Evolutionary conservation across 2,329 filamentous ascomycete species (phyloP).

Genomic region (Didymella segeticola): DNA sequence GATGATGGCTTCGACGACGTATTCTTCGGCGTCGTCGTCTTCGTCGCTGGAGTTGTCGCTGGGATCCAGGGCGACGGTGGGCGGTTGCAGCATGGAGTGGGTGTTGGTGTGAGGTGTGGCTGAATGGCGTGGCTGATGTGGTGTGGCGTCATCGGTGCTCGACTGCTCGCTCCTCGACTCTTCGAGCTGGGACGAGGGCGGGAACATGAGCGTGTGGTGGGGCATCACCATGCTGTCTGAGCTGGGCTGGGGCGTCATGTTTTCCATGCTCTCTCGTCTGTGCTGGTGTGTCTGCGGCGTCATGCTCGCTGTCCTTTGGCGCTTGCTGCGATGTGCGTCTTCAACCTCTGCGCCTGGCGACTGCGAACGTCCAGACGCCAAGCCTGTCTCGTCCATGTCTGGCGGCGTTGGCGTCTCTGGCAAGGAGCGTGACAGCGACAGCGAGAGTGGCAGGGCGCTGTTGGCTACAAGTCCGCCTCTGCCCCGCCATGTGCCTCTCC

Average conservation of each 20-base stretch:
- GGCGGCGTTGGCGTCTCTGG: not conserved
- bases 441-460: conserved; percentile 38
- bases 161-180: not conserved
- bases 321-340: conserved; percentile 12
- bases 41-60: not conserved
- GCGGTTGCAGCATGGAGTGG: not conserved
- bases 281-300: conserved; percentile 2
- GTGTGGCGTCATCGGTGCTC: not conserved
- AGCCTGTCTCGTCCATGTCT: conserved; percentile 13
- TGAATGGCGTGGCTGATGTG: no score
- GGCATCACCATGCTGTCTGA: conserved; percentile 2
- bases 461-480: conserved; percentile 31
- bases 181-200: not conserved
- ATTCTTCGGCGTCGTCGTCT: conserved; percentile 30
- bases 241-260: no score
- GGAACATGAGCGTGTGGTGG: not conserved
- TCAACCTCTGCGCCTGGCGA: not conserved
- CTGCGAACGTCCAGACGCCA: conserved; percentile 2
- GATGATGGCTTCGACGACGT: conserved; percentile 38
- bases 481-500: conserved; percentile 23
- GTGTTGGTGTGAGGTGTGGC: not conserved
- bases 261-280: no score
- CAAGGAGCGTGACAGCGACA: conserved; percentile 6
- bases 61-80: not conserved
- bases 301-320: conserved; percentile 23